phyloP scores from a whole-genome alignment of 169 alveolate species.

The Besnoitia besnoiti region DNA sequence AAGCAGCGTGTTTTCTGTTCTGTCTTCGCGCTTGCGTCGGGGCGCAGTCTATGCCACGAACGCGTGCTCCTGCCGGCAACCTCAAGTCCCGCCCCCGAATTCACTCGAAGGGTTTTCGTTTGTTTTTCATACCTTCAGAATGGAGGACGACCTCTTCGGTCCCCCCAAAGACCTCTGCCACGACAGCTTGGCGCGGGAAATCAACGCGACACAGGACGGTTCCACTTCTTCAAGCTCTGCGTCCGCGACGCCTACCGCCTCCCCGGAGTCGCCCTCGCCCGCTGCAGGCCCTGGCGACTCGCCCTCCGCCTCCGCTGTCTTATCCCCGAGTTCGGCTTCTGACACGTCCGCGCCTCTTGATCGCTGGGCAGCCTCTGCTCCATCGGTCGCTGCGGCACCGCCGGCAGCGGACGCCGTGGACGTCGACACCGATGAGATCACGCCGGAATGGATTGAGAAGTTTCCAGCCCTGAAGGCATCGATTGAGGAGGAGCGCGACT shows the following conservation, averaged over 20 bases:
- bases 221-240: no score
- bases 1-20: no score
- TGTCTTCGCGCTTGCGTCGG: no score
- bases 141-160: background rate
- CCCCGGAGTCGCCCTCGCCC: background rate
- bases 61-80: no score
- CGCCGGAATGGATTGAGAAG: background rate
- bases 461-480: background rate
- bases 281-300: background rate
- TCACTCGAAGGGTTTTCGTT: no score
- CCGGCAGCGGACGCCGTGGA: background rate
- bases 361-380: background rate
- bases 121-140: no score
- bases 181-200: background rate
- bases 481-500: conserved; percentile 9
- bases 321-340: background rate
- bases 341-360: background rate
- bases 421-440: background rate
- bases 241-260: background rate
- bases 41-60: no score
- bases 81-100: no score
- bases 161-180: background rate
- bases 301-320: background rate
- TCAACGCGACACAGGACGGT: background rate
- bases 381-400: background rate